Conservation (phyloP, 2,329 filamentous ascomycete genomes). For the Nannizziopsis barbatae region DNA sequence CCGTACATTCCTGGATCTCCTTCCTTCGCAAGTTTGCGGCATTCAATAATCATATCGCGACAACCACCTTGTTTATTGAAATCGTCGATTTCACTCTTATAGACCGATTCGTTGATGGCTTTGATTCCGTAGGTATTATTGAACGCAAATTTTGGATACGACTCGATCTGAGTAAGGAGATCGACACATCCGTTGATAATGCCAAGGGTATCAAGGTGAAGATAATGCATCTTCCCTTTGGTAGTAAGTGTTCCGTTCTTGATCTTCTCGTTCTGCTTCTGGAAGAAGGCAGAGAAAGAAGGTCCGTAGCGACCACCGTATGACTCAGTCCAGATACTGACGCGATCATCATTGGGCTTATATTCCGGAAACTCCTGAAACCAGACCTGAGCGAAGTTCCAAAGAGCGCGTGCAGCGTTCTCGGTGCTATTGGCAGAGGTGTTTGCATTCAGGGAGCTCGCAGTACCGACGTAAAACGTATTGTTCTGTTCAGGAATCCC, state of each 20-base stretch:
- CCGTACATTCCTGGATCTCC: conserved; percentile 43
- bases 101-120: conserved; percentile 32
- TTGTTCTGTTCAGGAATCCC: conserved; percentile 37
- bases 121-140: conserved; percentile 49
- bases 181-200: conserved; percentile 53
- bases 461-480: conserved; percentile 42
- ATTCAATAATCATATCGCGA: conserved; percentile 43
- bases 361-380: conserved; percentile 54
- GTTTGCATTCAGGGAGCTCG: conserved; percentile 36
- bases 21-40: conserved; percentile 36
- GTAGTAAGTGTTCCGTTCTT: conserved; percentile 22
- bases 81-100: conserved; percentile 6
- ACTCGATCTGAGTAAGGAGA: conserved; percentile 43
- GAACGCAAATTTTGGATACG: conserved; percentile 33
- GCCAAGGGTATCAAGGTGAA: conserved; percentile 13
- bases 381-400: conserved; percentile 52
- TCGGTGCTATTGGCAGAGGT: conserved; percentile 41
- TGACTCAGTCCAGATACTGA: conserved; percentile 38
- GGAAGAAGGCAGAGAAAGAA: conserved; percentile 31
- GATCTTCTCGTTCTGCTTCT: conserved; percentile 35
- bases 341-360: conserved; percentile 44
- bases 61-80: conserved; percentile 41
- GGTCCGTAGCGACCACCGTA: conserved; percentile 38
- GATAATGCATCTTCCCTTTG: conserved; percentile 13
- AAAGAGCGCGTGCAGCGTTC: conserved; percentile 45